Conservation (phyloP, 345 rosid genomes). For the Brassica nigra region DNA sequence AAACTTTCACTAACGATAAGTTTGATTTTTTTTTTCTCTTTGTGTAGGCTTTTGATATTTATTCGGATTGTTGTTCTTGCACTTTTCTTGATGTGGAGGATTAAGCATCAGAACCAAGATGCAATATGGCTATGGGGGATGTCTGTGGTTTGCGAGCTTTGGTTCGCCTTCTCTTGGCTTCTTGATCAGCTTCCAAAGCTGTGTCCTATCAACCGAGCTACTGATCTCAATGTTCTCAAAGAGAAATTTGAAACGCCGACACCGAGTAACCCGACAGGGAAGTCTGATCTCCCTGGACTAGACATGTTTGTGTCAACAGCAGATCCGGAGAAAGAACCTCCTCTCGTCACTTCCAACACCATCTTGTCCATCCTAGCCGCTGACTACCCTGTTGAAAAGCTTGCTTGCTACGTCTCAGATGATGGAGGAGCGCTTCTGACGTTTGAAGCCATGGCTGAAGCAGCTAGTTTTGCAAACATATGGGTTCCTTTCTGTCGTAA, state of each 20-base stretch:
- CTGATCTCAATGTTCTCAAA: not conserved
- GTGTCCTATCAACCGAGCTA: not conserved
- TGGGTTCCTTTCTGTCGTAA: constrained; percentile 86
- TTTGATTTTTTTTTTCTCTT: not conserved
- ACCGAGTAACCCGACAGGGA: not conserved
- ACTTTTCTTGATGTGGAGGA: not conserved
- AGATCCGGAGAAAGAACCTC: not conserved
- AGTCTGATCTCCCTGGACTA: constrained; percentile 1
- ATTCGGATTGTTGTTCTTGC: constrained; percentile 58
- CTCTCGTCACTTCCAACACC: not conserved
- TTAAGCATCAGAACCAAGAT: not conserved
- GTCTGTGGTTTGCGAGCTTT: not conserved
- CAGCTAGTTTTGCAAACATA: constrained; percentile 72
- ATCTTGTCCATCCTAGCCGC: constrained; percentile 42
- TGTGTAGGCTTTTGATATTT: constrained; percentile 74
- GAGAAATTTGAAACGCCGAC: not conserved
- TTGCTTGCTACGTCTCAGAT: constrained; percentile 77
- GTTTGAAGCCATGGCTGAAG: constrained; percentile 76
- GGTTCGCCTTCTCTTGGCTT: not conserved
- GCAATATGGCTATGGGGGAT: constrained; percentile 1
- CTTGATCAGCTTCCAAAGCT: not conserved
- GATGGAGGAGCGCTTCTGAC: constrained; percentile 77
- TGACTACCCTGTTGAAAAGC: constrained; percentile 77
- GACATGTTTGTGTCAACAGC: not conserved
- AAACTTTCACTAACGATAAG: not conserved